A percentile compares a stretch with the other conserved stretches of the same genome.
These are phyloP conservation scores for Taphrina deformans DNA, from an alignment of 1,139 yeast species.

Conservation along the genomic window DNA sequence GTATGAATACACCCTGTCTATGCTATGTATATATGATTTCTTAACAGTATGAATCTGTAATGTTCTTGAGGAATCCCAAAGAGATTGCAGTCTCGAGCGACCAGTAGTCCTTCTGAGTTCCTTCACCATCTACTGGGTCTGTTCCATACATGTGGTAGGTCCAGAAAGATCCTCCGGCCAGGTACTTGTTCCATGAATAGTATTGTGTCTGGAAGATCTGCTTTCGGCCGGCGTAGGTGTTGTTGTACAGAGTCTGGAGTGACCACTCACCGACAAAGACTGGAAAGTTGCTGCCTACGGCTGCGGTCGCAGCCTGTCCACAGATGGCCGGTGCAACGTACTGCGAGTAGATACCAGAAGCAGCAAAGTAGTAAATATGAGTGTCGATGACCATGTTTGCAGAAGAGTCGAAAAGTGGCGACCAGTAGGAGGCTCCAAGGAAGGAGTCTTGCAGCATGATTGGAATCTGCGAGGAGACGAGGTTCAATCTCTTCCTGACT, in stretches of 20 bases:
- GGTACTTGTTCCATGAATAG: slow-evolving; percentile 7
- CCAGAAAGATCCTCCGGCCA: slow-evolving; percentile 19
- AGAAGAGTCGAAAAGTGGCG: not conserved
- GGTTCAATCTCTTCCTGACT: not conserved
- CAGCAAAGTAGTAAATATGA: slow-evolving; percentile 10
- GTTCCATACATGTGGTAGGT: slow-evolving; percentile 7
- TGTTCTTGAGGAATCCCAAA: not conserved
- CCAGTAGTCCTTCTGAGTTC: not conserved
- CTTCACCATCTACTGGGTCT: not conserved
- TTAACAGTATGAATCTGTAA: not conserved
- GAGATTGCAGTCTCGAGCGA: not conserved
- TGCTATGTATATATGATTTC: too few relatives aligned
- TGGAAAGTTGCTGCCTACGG: not conserved
- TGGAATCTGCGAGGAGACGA: slow-evolving; percentile 8
- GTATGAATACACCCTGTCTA: too few relatives aligned
- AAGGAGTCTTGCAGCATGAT: slow-evolving; percentile 20
- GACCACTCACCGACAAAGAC: slow-evolving; percentile 19
- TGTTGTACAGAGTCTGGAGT: not conserved
- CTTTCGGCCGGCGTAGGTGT: slow-evolving; percentile 41
- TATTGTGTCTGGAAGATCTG: slow-evolving; percentile 45
- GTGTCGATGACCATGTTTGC: slow-evolving; percentile 12
- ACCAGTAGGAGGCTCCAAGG: slow-evolving; percentile 5
- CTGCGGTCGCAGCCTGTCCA: slow-evolving; percentile 10
- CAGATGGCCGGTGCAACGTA: slow-evolving; percentile 3
- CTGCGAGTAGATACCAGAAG: slow-evolving; percentile 1